These are phyloP conservation scores for Rhizophagus clarus DNA, from an alignment of 192 early-diverging fungal species.

Conservation along the genomic window DNA sequence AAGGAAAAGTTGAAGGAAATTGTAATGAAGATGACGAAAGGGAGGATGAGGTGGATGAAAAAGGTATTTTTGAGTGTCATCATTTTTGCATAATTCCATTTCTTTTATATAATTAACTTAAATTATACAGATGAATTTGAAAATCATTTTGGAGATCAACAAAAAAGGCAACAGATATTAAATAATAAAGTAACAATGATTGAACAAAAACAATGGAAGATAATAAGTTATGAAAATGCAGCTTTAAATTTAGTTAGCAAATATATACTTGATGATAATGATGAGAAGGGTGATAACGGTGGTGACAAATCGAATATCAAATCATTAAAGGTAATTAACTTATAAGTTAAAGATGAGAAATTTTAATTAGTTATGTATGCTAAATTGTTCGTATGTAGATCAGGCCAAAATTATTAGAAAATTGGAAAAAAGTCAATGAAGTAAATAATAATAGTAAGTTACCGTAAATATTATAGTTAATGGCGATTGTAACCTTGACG, in stretches of 20 bases:
- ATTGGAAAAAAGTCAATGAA: slow-evolving; percentile 5
- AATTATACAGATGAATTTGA: slow-evolving; percentile 33
- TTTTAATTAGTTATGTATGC: background rate
- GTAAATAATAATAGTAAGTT: background rate
- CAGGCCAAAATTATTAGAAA: slow-evolving; percentile 9
- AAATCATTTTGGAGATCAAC: slow-evolving; percentile 43
- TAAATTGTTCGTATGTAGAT: slow-evolving; percentile 15
- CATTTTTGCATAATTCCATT: background rate
- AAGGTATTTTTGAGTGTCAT: background rate
- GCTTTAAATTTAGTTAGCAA: slow-evolving; percentile 37
- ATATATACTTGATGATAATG: slow-evolving; percentile 9
- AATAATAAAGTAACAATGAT: slow-evolving; percentile 35
- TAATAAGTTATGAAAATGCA: slow-evolving; percentile 33
- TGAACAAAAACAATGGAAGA: slow-evolving; percentile 47
- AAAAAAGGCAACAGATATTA: slow-evolving; percentile 31
- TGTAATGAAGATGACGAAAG: background rate
- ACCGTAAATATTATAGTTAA: background rate
- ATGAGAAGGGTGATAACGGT: background rate
- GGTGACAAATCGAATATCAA: background rate
- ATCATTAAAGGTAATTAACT: background rate
- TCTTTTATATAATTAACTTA: background rate
- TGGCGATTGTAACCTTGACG: too few species aligned
- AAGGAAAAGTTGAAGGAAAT: background rate
- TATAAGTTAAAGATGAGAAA: background rate
- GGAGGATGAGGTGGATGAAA: background rate